Base-by-base conservation (phyloP, 768 basidiomycete genomes). In the Mycena floridula region DNA sequence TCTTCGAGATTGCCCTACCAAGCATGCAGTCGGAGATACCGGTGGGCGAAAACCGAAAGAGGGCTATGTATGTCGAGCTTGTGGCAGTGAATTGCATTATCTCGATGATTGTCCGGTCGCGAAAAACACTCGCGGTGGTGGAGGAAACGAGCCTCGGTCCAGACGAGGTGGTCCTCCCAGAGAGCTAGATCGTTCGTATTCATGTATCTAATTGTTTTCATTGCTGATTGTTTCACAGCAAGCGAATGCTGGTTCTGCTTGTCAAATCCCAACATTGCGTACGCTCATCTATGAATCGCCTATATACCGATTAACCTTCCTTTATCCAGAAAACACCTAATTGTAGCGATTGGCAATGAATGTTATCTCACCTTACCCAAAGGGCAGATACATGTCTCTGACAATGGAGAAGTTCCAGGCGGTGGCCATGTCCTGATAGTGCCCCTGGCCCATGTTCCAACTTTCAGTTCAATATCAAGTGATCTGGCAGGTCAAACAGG, bases 231-330 rank as follows among this genome's bases (percentile, higher is more conserved):
- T 45, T 46, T 22, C 51, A 38, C 57, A 90, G 89, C 91, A 52
- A 88, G 88, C 45, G 89, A 93, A 61, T 97, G 95, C 63, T 98
- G 95, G 95, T 98, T 99, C 68, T 99, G 96, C 61, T 64, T 99
- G 43, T 94, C 91, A 32, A 97, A 97, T 59, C 94, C 95, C 1
- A 83, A 80, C 53, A 71, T 98, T 28, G 85, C 89, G 82, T 90
- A 58, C 50, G 85, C 74, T 20, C 26, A 16, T 40, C 20, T 1
- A 9, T 44, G 2, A 22, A 26, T 25, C 16, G 28, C 32, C 20
- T 41, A 22, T 45, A 27, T 43, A 30, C 41, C 16, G 20, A 25
- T 30, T 43, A 2, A 40, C 42, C 25, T 36, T 37, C 25, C 23
- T 12, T 38, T 54, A 37, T 57, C 43, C 50, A 94, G 90, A 46